Evolutionary conservation across 768 basidiomycete species (phyloP).

Genomic region (Lentinula sp.): DNA sequence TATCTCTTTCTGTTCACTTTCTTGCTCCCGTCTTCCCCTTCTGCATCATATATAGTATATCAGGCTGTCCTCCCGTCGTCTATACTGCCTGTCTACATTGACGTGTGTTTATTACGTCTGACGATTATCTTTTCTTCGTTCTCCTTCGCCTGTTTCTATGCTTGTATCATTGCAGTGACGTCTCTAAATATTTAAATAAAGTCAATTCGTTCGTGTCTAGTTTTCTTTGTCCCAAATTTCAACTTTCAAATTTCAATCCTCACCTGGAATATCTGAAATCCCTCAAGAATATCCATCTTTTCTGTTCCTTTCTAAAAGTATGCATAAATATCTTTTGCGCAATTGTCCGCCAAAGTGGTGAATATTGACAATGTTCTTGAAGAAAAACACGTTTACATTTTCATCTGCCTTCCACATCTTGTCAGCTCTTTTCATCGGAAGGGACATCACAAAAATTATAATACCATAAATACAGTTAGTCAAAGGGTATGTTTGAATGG

Average conservation of each 20-base stretch:
- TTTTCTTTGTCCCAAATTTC: neutral
- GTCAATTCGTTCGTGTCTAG: conserved; percentile 15
- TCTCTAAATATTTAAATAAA: conserved; percentile 7
- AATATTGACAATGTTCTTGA: too few relatives aligned
- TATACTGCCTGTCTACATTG: conserved; percentile 1
- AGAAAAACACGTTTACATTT: too few relatives aligned
- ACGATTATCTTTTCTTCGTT: conserved; percentile 17
- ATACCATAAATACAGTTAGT: neutral
- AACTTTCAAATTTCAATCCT: neutral
- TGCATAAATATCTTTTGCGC: too few relatives aligned
- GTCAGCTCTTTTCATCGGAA: neutral
- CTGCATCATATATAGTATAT: conserved; percentile 3
- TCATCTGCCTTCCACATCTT: too few relatives aligned
- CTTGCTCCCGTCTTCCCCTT: neutral
- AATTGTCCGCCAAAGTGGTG: too few relatives aligned
- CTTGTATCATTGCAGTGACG: conserved; percentile 7
- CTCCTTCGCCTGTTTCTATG: conserved; percentile 11
- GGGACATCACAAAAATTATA: neutral
- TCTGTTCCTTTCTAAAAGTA: too few relatives aligned
- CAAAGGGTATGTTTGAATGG: neutral
- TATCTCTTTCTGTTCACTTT: neutral
- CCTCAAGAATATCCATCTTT: too few relatives aligned
- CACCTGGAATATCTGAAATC: too few relatives aligned
- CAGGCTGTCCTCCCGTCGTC: neutral
- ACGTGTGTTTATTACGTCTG: conserved; percentile 14